These are phyloP conservation scores for Flammula alnicola DNA, from an alignment of 1,284 basidiomycete species.

Conservation along the genomic window DNA sequence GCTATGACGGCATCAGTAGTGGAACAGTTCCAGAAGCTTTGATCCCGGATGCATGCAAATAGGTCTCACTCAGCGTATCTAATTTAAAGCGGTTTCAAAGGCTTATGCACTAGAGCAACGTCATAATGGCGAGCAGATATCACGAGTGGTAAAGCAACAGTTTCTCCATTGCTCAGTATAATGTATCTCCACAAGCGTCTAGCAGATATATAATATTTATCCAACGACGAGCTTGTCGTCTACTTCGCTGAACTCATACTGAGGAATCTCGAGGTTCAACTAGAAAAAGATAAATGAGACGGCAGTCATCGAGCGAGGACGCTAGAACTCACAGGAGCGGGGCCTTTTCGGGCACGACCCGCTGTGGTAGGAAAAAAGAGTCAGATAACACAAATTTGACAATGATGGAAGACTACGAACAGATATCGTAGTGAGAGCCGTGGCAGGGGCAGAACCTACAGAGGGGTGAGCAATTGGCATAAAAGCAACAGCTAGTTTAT, in stretches of 20 bases:
- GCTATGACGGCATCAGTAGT: slow-evolving; percentile 9
- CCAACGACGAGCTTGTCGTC: slow-evolving; percentile 92
- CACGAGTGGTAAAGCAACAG: slow-evolving; percentile 3
- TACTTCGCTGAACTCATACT: slow-evolving; percentile 86
- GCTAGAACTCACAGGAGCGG: slow-evolving; percentile 75
- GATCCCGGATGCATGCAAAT: no score
- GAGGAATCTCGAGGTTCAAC: slow-evolving; percentile 94
- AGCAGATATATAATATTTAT: slow-evolving; percentile 51
- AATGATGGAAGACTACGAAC: slow-evolving; percentile 39
- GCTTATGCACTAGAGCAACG: no score
- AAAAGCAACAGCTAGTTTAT: neutral
- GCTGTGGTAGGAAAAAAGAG: slow-evolving; percentile 51
- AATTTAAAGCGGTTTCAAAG: no score
- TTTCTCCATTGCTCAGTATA: slow-evolving; percentile 14
- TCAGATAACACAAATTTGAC: slow-evolving; percentile 16
- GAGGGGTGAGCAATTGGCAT: slow-evolving; percentile 2
- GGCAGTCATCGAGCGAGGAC: neutral
- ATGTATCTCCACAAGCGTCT: slow-evolving; percentile 14
- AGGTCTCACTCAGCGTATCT: no score
- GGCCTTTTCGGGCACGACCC: slow-evolving; percentile 94
- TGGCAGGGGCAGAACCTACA: slow-evolving; percentile 94
- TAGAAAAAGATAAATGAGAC: slow-evolving; percentile 30
- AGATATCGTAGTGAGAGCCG: slow-evolving; percentile 98
- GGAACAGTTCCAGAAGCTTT: neutral
- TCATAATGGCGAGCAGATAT: neutral